These are phyloP conservation scores for Sporothrix pallida DNA, from an alignment of 2,329 filamentous ascomycete species.

Conservation along the genomic window DNA sequence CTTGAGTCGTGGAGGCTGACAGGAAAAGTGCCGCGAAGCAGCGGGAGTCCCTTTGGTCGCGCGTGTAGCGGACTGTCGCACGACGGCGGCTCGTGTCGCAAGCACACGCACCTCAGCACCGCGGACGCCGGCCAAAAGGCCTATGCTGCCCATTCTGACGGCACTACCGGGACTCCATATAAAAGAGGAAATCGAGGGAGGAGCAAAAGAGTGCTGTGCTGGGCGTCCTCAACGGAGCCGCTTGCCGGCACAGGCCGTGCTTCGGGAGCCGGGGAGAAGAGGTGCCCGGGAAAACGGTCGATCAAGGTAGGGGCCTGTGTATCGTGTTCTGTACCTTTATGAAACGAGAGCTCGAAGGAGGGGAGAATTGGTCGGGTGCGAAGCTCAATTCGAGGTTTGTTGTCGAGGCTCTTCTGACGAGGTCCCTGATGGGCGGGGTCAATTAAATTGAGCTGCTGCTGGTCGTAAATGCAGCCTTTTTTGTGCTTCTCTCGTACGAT, in stretches of 20 bases:
- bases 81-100: background rate
- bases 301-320: background rate
- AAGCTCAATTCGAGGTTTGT: background rate
- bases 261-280: no score
- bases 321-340: no score
- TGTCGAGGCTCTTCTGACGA: background rate
- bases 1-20: background rate
- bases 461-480: background rate
- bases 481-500: background rate
- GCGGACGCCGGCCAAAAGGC: background rate
- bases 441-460: background rate
- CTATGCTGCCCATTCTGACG: slow-evolving; percentile 10
- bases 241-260: no score
- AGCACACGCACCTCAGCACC: background rate
- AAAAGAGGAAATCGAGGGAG: background rate
- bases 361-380: background rate
- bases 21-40: slow-evolving; percentile 14
- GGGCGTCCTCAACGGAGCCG: background rate
- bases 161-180: slow-evolving; percentile 20
- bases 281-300: no score
- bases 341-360: no score
- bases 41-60: background rate
- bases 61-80: background rate
- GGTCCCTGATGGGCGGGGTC: no score
- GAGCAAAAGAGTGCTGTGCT: background rate